phyloP scores from a whole-genome alignment of 148 eudicot species.

The Chenopodium quinoa region DNA sequence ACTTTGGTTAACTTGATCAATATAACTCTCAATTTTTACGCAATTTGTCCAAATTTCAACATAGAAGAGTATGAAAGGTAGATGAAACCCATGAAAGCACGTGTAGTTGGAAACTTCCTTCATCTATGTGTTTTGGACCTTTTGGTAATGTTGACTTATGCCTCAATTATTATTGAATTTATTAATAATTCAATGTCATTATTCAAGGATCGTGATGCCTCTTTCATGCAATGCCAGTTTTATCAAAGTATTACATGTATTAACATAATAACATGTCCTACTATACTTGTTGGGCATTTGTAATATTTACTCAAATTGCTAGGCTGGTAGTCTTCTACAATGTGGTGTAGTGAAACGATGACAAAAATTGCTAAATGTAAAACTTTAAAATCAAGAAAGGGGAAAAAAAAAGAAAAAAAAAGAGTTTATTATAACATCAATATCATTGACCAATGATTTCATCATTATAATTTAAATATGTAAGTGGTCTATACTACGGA shows the following conservation, averaged over 20 bases:
- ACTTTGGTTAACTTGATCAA: neutral
- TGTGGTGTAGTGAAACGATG: neutral
- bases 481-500: too few relatives aligned
- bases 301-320: neutral
- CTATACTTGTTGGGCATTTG: neutral
- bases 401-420: too few relatives aligned
- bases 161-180: slow-evolving; percentile 2
- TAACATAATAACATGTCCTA: neutral
- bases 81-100: neutral
- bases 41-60: neutral
- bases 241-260: neutral
- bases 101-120: neutral
- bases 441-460: too few relatives aligned
- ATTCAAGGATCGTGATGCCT: neutral
- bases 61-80: neutral
- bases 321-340: slow-evolving; percentile 12
- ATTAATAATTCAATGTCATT: neutral
- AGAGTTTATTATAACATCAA: too few relatives aligned
- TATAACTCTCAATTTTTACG: neutral
- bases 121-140: neutral
- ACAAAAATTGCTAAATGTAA: neutral
- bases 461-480: too few relatives aligned
- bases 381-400: too few relatives aligned
- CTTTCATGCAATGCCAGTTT: neutral
- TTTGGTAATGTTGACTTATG: neutral